Percentiles rank a stretch among this genome's conserved stretches.
These are phyloP conservation scores for Phylloporus sp. DNA, from an alignment of 768 basidiomycete species.

Conservation along the genomic window DNA sequence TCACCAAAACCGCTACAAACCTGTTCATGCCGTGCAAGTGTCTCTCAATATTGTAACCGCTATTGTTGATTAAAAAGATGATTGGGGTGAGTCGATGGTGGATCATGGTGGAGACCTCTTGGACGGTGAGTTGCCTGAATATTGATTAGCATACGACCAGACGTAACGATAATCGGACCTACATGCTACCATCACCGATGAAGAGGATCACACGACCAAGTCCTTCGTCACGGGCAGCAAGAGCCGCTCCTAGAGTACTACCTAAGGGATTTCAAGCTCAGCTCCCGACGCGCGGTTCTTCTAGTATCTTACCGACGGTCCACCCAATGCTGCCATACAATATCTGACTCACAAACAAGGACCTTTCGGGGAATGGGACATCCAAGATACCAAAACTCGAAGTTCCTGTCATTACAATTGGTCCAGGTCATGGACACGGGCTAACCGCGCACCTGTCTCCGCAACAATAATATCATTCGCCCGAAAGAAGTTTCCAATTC, in stretches of 20 bases:
- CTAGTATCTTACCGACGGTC: slow-evolving; percentile 56
- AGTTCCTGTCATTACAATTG: slow-evolving; percentile 42
- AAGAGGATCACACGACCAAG: slow-evolving; percentile 74
- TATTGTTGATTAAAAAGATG: slow-evolving; percentile 78
- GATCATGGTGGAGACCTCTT: slow-evolving; percentile 85
- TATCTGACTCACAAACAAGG: slow-evolving; percentile 67
- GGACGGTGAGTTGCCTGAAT: slow-evolving; percentile 68
- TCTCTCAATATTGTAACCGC: slow-evolving; percentile 85
- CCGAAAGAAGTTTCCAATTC: slow-evolving; percentile 65
- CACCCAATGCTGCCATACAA: slow-evolving; percentile 93
- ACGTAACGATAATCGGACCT: slow-evolving; percentile 23
- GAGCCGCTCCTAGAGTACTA: slow-evolving; percentile 68
- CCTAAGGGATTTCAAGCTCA: slow-evolving; percentile 30
- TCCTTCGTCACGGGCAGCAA: slow-evolving; percentile 65
- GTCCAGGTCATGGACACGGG: not conserved
- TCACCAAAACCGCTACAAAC: slow-evolving; percentile 22
- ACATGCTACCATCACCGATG: slow-evolving; percentile 81
- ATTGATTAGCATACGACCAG: slow-evolving; percentile 5
- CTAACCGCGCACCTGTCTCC: slow-evolving; percentile 61
- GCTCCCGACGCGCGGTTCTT: not conserved
- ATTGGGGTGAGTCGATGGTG: slow-evolving; percentile 69
- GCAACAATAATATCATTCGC: slow-evolving; percentile 73
- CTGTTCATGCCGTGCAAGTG: slow-evolving; percentile 61
- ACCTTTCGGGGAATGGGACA: slow-evolving; percentile 67
- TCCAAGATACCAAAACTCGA: slow-evolving; percentile 83